These are phyloP conservation scores for Aegilops sharonensis DNA, from an alignment of 176 grass and related monocot species.

Conservation along the genomic window DNA sequence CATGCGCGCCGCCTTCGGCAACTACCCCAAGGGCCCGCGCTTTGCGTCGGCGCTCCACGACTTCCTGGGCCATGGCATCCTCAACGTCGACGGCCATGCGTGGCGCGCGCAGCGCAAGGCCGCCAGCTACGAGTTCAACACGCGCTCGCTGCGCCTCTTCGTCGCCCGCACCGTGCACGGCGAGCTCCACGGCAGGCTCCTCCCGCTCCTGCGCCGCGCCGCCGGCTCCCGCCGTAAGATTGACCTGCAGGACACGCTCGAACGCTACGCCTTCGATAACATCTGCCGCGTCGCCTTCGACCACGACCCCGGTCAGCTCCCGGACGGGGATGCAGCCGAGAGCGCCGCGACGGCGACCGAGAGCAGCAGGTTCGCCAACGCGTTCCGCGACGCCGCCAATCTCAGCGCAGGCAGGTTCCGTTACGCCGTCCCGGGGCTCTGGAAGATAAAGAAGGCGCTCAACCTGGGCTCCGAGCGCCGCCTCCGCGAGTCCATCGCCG, in stretches of 20 bases:
- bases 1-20: background rate
- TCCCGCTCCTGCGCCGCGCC: background rate
- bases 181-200: background rate
- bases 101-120: background rate
- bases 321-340: background rate
- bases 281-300: slow-evolving; percentile 16
- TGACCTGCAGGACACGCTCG: slow-evolving; percentile 1
- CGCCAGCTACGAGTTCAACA: background rate
- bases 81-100: background rate
- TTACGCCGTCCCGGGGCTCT: background rate
- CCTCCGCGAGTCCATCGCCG: slow-evolving; percentile 42
- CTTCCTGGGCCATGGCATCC: background rate
- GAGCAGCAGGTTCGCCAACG: background rate
- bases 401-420: background rate
- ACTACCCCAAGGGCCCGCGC: background rate
- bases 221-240: background rate
- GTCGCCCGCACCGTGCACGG: background rate
- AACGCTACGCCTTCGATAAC: background rate
- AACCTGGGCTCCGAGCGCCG: slow-evolving; percentile 53
- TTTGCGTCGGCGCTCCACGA: background rate
- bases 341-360: background rate
- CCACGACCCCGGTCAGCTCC: background rate
- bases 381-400: background rate
- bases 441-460: slow-evolving; percentile 37
- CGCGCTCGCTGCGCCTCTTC: background rate